phyloP scores from a whole-genome alignment of 1,284 basidiomycete genomes.

The Leccinum holopus region DNA sequence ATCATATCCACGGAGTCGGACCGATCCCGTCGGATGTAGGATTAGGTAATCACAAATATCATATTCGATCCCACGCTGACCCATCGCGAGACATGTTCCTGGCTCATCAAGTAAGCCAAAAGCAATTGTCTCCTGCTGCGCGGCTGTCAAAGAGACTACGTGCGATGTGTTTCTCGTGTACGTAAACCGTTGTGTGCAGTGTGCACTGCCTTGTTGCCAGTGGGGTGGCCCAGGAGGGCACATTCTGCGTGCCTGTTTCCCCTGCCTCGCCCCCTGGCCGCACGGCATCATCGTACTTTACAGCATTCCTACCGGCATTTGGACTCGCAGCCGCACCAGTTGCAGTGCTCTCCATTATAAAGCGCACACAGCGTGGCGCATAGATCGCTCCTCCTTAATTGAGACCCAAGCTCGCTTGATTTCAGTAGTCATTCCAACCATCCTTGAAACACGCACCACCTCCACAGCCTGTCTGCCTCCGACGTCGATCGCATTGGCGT shows the following conservation, averaged over 20 bases:
- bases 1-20: background rate
- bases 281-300: background rate
- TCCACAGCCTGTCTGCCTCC: background rate
- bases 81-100: background rate
- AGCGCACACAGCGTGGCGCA: background rate
- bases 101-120: too few relatives aligned
- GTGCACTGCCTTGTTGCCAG: background rate
- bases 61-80: background rate
- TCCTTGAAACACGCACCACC: background rate
- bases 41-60: background rate
- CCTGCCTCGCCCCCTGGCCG: background rate
- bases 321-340: background rate
- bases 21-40: conserved; percentile 10
- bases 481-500: background rate
- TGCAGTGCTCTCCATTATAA: background rate
- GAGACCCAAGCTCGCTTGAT: background rate
- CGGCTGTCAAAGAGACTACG: background rate
- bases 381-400: background rate
- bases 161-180: background rate
- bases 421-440: background rate
- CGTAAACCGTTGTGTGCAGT: background rate
- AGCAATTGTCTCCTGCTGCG: background rate
- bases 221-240: background rate
- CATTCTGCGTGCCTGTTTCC: background rate
- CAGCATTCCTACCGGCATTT: conserved; percentile 1